phyloP scores from a whole-genome alignment of 2,329 filamentous ascomycete genomes.

The Pseudopyrenochaeta lycopersici region DNA sequence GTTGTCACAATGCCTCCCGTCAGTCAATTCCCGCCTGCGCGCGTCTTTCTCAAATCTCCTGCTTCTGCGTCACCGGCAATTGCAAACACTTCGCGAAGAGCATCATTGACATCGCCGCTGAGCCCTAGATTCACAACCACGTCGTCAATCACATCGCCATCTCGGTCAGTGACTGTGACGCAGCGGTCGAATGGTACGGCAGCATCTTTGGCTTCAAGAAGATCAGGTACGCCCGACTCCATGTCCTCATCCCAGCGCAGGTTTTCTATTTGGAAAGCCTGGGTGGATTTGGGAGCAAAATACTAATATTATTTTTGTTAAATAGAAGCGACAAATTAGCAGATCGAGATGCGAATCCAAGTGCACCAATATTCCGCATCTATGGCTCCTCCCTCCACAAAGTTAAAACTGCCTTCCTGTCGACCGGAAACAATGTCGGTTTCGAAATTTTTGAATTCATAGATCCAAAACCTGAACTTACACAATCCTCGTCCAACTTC shows the following conservation, averaged over 20 bases:
- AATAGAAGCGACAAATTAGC: conserved; percentile 30
- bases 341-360: conserved; percentile 3
- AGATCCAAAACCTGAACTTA: conserved; percentile 23
- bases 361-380: conserved; percentile 41
- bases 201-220: conserved; percentile 33
- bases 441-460: conserved; percentile 48
- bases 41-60: conserved; percentile 39
- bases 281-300: too few relatives aligned
- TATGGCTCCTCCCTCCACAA: conserved; percentile 34
- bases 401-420: conserved; percentile 41
- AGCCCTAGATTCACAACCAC: conserved; percentile 26
- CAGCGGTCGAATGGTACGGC: conserved; percentile 35
- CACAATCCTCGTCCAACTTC: conserved; percentile 4
- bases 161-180: conserved; percentile 32
- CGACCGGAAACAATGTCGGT: conserved; percentile 43
- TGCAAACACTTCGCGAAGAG: conserved; percentile 7
- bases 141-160: conserved; percentile 37
- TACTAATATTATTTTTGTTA: too few relatives aligned
- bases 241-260: neutral
- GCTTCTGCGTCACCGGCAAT: conserved; percentile 12
- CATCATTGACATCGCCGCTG: conserved; percentile 16
- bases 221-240: conserved; percentile 8
- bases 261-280: too few relatives aligned
- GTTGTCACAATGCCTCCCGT: conserved; percentile 38
- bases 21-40: conserved; percentile 43